phyloP scores from a whole-genome alignment of 2,329 filamentous ascomycete genomes.

The Delphinella strobiligena region DNA sequence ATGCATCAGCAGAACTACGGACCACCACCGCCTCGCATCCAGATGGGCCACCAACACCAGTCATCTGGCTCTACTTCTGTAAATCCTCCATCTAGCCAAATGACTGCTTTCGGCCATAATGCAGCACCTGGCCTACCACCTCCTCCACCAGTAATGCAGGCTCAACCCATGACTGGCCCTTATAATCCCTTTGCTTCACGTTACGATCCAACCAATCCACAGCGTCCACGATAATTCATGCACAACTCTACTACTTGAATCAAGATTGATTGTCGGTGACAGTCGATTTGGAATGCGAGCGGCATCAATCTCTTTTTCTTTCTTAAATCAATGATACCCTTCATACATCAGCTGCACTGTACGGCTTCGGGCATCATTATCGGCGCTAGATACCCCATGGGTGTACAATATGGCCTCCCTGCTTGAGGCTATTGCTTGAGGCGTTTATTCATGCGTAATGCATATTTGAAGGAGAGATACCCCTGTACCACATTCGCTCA shows the following conservation, averaged over 20 bases:
- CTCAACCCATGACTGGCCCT: conserved; percentile 21
- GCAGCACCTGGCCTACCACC: not conserved
- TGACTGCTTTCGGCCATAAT: not conserved
- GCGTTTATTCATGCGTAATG: not conserved
- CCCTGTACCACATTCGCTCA: conserved; percentile 8
- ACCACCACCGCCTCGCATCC: not conserved
- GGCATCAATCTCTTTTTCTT: not conserved
- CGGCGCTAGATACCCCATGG: not conserved
- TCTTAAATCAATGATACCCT: conserved; percentile 2
- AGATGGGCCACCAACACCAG: conserved; percentile 1
- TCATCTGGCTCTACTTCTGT: conserved; percentile 1
- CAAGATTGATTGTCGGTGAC: no score
- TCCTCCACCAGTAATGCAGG: conserved; percentile 17
- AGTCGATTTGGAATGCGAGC: no score
- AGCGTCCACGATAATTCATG: no score
- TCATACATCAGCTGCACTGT: not conserved
- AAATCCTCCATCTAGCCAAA: conserved; percentile 1
- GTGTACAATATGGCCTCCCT: not conserved
- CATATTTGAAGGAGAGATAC: conserved; percentile 5
- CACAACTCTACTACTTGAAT: no score
- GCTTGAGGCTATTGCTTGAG: not conserved
- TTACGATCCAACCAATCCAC: conserved; percentile 1
- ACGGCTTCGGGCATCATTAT: not conserved
- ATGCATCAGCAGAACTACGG: not conserved
- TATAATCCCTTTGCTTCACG: conserved; percentile 20